phyloP scores from a whole-genome alignment of 2,329 filamentous ascomycete species.

The Curvularia sp. region DNA sequence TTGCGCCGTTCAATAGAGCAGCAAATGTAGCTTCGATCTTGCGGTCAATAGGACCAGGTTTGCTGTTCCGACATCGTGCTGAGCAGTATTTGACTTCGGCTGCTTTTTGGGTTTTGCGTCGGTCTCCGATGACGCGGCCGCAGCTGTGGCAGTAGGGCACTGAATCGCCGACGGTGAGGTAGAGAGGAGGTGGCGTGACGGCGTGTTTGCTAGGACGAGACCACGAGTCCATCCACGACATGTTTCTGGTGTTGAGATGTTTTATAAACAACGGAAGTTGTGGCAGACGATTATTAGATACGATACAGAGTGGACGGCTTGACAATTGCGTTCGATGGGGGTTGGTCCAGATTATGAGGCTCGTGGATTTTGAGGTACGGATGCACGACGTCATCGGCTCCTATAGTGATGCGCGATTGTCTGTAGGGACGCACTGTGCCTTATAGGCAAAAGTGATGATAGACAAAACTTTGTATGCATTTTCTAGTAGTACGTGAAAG shows the following conservation, averaged over 20 bases:
- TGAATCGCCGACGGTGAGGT: slow-evolving; percentile 57
- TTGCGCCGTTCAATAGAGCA: slow-evolving; percentile 47
- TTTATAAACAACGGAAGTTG: not conserved
- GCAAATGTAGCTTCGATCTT: slow-evolving; percentile 62
- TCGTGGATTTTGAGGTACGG: slow-evolving; percentile 20
- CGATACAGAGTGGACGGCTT: not conserved
- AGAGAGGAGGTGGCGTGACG: slow-evolving; percentile 61
- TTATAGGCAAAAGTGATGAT: not conserved
- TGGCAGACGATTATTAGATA: not conserved
- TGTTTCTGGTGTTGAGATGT: slow-evolving; percentile 31
- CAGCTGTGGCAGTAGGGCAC: slow-evolving; percentile 65
- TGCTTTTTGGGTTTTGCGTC: slow-evolving; percentile 43
- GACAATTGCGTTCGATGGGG: not conserved
- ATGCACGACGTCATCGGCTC: slow-evolving; percentile 37
- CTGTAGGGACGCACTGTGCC: slow-evolving; percentile 9
- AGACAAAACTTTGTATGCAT: not conserved
- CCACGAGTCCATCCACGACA: slow-evolving; percentile 61
- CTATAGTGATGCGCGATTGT: slow-evolving; percentile 4
- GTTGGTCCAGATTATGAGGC: slow-evolving; percentile 5
- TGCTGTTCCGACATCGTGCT: slow-evolving; percentile 60
- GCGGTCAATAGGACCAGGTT: slow-evolving; percentile 58
- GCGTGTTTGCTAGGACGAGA: slow-evolving; percentile 53
- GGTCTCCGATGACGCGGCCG: slow-evolving; percentile 61
- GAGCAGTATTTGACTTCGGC: slow-evolving; percentile 64
- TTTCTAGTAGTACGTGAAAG: not conserved